Evolutionary conservation across 441 rosid species (phyloP), one percentile per base, ranked within the genome.

Genomic region (Hura crepitans): DNA sequence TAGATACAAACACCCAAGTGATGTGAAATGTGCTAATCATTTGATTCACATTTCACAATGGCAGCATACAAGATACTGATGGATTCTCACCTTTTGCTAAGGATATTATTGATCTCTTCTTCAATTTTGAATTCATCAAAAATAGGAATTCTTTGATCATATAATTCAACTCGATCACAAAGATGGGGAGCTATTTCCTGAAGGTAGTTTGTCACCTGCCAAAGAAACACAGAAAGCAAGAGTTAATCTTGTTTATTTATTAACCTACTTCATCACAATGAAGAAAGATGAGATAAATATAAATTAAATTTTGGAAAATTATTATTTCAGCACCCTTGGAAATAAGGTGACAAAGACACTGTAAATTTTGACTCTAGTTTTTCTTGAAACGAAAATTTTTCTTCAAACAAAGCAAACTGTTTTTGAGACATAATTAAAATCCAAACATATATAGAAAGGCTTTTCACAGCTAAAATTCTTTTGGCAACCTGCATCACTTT

Each of bases 121-220:
- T 94, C 97, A 71, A 94, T 82, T 63, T 84, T 81, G 80, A 84
- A 94, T 82, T 85, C 89, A 81, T 90, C 96, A 82, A 94, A 92
- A 75, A 94, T 89, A 56, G 97, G 96, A 74, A 77, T 83, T 71
- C 86, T 82, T 84, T 85, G 86, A 60, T 89, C 82, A 78, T 87
- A 82, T 74, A 94, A 71, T 84, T 90, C 94, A 69, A 92, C 97
- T 59, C 92, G 88, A 73, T 84, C 84, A 80, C 97, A 92, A 77
- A 94, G 97, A 89, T 85, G 85, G 73, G 96, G 90, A 75, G 99
- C 99, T 73, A 94, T 87, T 60, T 90, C 97, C 81, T 92, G 99
- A 80, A 94, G 90, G 78, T 94, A 94, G 83, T 83, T 92, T 70
- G 96, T 85, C 71, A 94, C 99, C 99, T 94, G 85, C 74, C 70